phyloP scores from a whole-genome alignment of 495 filamentous ascomycete species.

The Aspergillus taichungensis region DNA sequence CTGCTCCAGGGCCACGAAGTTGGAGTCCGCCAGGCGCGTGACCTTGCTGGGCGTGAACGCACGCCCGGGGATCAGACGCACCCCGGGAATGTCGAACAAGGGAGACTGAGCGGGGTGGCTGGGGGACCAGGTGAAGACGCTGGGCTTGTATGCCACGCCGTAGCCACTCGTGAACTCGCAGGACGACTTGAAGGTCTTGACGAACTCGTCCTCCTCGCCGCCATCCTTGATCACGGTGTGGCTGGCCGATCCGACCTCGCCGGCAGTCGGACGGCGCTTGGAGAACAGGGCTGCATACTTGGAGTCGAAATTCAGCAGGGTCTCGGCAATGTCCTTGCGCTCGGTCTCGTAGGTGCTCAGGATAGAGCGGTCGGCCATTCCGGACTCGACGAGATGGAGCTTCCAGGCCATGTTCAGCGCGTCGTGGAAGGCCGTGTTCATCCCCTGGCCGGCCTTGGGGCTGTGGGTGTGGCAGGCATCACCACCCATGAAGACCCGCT shows the following conservation, averaged over 20 bases:
- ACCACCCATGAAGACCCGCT: slow-evolving; percentile 53
- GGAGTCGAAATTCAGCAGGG: slow-evolving; percentile 65
- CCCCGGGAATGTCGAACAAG: slow-evolving; percentile 54
- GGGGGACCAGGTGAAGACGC: slow-evolving; percentile 63
- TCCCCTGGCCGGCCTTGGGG: slow-evolving; percentile 54
- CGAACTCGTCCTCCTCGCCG: slow-evolving; percentile 49
- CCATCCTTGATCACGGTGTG: slow-evolving; percentile 19
- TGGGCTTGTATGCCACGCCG: slow-evolving; percentile 52
- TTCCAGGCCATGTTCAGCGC: slow-evolving; percentile 75
- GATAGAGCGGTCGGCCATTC: slow-evolving; percentile 49
- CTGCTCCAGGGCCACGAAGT: slow-evolving; percentile 80
- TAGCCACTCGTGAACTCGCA: slow-evolving; percentile 61
- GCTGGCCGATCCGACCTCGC: slow-evolving; percentile 45
- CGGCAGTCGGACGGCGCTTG: slow-evolving; percentile 47
- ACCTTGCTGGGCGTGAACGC: slow-evolving; percentile 68
- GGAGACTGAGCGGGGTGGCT: slow-evolving; percentile 60
- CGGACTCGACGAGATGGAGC: slow-evolving; percentile 56
- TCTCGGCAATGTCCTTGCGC: slow-evolving; percentile 58
- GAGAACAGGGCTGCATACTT: slow-evolving; percentile 58
- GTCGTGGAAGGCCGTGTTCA: slow-evolving; percentile 48
- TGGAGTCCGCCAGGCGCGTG: slow-evolving; percentile 75
- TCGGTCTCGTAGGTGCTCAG: slow-evolving; percentile 65
- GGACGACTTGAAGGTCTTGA: slow-evolving; percentile 55
- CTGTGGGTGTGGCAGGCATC: slow-evolving; percentile 62
- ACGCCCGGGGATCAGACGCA: slow-evolving; percentile 56